A percentile compares a stretch with the other conserved stretches of the same genome.
Conservation (phyloP, 441 rosid species). For the Populus hybrid region DNA sequence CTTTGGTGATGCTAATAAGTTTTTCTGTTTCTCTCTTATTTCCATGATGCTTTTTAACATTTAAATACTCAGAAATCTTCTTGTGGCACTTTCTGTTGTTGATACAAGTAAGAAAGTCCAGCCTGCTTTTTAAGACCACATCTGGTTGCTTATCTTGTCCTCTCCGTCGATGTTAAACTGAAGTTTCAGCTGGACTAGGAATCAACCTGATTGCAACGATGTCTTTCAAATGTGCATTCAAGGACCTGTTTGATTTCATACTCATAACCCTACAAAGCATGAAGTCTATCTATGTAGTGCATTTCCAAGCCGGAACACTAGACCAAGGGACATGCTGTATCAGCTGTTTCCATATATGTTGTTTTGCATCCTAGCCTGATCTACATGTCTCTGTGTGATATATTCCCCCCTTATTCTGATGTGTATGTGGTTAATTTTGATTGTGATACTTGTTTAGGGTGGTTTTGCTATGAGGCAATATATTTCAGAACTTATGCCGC, state of each 20-base stretch:
- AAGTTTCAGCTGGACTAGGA: not conserved
- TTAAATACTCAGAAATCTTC: not conserved
- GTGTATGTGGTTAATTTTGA: conserved; percentile 10
- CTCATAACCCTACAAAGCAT: not conserved
- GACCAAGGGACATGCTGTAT: not conserved
- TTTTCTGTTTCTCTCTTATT: not conserved
- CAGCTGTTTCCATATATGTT: not conserved
- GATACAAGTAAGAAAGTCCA: not conserved
- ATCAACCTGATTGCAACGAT: not conserved
- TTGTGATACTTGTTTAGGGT: conserved; percentile 59
- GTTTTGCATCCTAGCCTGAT: not conserved
- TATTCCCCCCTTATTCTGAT: not conserved
- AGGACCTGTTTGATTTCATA: not conserved
- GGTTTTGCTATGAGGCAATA: conserved; percentile 97
- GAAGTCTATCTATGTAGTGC: not conserved
- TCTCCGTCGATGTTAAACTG: not conserved
- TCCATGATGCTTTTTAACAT: not conserved
- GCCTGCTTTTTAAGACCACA: not conserved
- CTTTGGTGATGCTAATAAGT: not conserved
- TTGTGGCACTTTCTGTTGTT: not conserved
- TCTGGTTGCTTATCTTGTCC: not conserved
- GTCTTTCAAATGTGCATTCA: not conserved
- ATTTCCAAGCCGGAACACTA: not conserved
- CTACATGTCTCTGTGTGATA: not conserved
- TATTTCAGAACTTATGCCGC: conserved; percentile 94